Percentiles rank a stretch among this genome's conserved stretches.
Evolutionary conservation across 495 filamentous ascomycete species (phyloP).

Genomic region (Staphylotrichum longicolle): DNA sequence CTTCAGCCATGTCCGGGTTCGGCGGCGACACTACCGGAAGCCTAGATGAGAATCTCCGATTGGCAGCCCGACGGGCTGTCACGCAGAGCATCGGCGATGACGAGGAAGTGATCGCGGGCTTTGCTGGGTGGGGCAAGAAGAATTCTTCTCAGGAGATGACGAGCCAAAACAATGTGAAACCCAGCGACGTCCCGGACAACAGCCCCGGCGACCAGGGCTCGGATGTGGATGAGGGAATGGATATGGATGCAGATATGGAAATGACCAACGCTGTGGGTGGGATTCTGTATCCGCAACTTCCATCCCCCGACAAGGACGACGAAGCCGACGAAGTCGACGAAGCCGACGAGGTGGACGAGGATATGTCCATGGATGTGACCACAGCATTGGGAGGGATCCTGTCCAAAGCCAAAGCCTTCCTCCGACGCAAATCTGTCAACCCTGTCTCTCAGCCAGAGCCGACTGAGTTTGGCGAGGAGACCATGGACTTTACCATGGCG

Average conservation of each 20-base stretch:
- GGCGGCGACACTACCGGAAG: constrained; percentile 63
- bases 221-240: constrained; percentile 36
- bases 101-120: constrained; percentile 72
- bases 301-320: constrained; percentile 39
- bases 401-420: constrained; percentile 39
- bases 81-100: constrained; percentile 70
- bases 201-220: constrained; percentile 27
- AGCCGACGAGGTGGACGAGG: constrained; percentile 41
- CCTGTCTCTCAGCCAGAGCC: constrained; percentile 20
- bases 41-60: constrained; percentile 72
- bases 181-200: constrained; percentile 17
- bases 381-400: constrained; percentile 79
- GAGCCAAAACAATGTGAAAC: constrained; percentile 12
- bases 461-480: constrained; percentile 52
- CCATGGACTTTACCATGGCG: constrained; percentile 77
- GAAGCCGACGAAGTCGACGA: constrained; percentile 49
- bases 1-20: constrained; percentile 55
- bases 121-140: constrained; percentile 48
- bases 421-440: constrained; percentile 27
- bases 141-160: constrained; percentile 19
- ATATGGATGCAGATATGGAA: constrained; percentile 55
- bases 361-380: constrained; percentile 85
- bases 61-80: constrained; percentile 70
- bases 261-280: constrained; percentile 58
- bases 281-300: constrained; percentile 44